Evolutionary conservation across 2,329 filamentous ascomycete species (phyloP).

Genomic region (Sclerotinia spermophila): DNA sequence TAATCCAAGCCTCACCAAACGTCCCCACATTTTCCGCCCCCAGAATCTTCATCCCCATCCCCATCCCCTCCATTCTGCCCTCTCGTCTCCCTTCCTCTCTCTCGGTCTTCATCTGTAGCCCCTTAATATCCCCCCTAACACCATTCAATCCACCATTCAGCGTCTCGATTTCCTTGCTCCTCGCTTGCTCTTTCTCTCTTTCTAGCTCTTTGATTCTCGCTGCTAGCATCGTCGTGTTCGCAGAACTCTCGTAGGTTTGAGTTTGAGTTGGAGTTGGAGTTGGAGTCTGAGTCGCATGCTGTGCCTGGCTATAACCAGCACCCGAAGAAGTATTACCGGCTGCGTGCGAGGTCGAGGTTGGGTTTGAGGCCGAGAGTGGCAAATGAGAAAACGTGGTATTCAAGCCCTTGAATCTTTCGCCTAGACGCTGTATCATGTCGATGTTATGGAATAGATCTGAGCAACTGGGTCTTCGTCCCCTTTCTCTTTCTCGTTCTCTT

Average conservation of each 20-base stretch:
- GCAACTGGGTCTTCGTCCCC: background rate
- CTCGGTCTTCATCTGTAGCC: background rate
- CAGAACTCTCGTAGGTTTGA: background rate
- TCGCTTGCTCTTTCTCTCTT: background rate
- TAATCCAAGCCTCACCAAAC: background rate
- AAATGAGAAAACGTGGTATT: background rate
- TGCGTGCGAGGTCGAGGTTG: background rate
- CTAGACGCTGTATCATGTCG: conserved; percentile 1
- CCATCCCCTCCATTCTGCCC: background rate
- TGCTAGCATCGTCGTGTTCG: background rate
- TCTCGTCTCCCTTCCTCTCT: conserved; percentile 2
- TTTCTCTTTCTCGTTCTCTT: background rate
- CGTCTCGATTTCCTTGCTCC: background rate
- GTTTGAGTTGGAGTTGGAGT: background rate
- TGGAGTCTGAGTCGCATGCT: background rate
- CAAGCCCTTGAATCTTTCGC: background rate
- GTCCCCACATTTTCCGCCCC: too few relatives aligned
- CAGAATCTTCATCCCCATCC: background rate
- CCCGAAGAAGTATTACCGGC: background rate
- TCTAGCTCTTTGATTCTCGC: conserved; percentile 2
- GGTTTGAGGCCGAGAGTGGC: background rate
- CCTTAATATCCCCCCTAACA: background rate
- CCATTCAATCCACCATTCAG: conserved; percentile 1
- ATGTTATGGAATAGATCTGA: conserved; percentile 8
- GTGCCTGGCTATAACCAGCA: background rate